These are phyloP conservation scores for Salix koriyanagi DNA, from an alignment of 345 rosid species.

Conservation along the genomic window DNA sequence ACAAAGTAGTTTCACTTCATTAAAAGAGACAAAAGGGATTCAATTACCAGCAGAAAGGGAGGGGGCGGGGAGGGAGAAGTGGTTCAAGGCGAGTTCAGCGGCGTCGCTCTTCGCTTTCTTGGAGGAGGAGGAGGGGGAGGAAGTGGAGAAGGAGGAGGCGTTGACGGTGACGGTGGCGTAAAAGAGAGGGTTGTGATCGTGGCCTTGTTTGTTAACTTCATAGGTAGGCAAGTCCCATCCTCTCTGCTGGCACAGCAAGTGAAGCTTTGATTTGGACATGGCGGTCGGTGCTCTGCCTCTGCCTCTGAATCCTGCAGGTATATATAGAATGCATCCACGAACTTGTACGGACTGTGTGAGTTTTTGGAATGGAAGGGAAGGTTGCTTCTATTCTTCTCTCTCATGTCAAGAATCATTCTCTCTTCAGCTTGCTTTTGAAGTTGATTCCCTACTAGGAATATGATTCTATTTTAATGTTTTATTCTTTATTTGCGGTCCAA, in stretches of 20 bases:
- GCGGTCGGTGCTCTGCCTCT: too few species aligned
- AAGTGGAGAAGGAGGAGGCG: constrained; percentile 19
- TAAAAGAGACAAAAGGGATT: not conserved
- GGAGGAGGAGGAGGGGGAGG: constrained; percentile 12
- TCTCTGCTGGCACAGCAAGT: constrained; percentile 35
- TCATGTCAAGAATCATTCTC: too few species aligned
- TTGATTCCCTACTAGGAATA: too few species aligned
- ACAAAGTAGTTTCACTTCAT: not conserved
- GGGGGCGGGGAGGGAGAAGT: constrained; percentile 8
- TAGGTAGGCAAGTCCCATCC: constrained; percentile 35
- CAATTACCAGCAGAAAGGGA: not conserved
- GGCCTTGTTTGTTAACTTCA: constrained; percentile 19
- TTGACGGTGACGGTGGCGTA: constrained; percentile 37
- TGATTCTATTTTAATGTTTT: too few species aligned
- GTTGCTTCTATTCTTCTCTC: too few species aligned
- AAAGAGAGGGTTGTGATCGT: constrained; percentile 36
- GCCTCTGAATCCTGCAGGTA: too few species aligned
- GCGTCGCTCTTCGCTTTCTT: constrained; percentile 45
- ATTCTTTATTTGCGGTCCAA: too few species aligned
- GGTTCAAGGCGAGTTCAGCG: constrained; percentile 33
- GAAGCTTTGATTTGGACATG: constrained; percentile 40
- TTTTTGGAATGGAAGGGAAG: too few species aligned
- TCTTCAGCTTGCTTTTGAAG: too few species aligned
- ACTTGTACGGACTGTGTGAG: too few species aligned
- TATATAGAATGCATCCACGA: too few species aligned